A percentile compares a stretch with the other conserved stretches of the same genome.
These are phyloP conservation scores for Millerozyma acaciae DNA, from an alignment of 805 yeast genomes.

Conservation along the genomic window DNA sequence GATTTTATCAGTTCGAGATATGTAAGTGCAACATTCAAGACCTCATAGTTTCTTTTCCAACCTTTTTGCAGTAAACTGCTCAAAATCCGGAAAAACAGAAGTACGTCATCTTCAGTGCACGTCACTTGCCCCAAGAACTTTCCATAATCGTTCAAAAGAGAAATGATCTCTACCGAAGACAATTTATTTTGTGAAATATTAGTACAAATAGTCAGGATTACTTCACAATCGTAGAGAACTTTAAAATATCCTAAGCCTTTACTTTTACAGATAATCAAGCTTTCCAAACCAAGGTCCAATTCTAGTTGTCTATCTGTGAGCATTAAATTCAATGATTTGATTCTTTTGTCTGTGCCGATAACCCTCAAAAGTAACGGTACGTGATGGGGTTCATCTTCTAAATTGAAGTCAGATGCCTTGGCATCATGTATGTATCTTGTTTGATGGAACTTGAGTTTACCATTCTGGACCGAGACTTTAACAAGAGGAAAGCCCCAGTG, in stretches of 20 bases:
- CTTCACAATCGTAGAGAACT: slow-evolving; percentile 40
- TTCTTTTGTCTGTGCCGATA: slow-evolving; percentile 22
- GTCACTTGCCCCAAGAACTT: slow-evolving; percentile 26
- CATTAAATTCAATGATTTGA: slow-evolving; percentile 32
- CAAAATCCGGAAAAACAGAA: slow-evolving; percentile 29
- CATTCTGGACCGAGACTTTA: slow-evolving; percentile 8
- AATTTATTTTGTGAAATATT: slow-evolving; percentile 16
- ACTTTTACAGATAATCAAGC: slow-evolving; percentile 40
- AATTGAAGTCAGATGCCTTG: slow-evolving; percentile 20
- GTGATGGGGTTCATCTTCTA: slow-evolving; percentile 59
- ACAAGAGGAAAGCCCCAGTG: slow-evolving; percentile 58
- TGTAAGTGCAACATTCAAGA: slow-evolving; percentile 33
- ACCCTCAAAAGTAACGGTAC: slow-evolving; percentile 51
- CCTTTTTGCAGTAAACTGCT: slow-evolving; percentile 19
- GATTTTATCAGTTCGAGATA: slow-evolving; percentile 31
- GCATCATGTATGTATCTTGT: slow-evolving; percentile 27
- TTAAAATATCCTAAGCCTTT: slow-evolving; percentile 46
- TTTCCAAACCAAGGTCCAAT: slow-evolving; percentile 25
- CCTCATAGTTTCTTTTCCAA: slow-evolving; percentile 23
- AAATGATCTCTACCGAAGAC: slow-evolving; percentile 28
- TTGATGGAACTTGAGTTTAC: slow-evolving; percentile 28
- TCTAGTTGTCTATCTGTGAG: slow-evolving; percentile 40
- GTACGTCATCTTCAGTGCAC: slow-evolving; percentile 19
- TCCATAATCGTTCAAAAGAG: slow-evolving; percentile 38
- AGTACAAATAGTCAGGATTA: slow-evolving; percentile 18